Evolutionary conservation across 2,329 filamentous ascomycete species (phyloP), one percentile per base, ranked within the genome.

Genomic region (Penicillium decumbens): DNA sequence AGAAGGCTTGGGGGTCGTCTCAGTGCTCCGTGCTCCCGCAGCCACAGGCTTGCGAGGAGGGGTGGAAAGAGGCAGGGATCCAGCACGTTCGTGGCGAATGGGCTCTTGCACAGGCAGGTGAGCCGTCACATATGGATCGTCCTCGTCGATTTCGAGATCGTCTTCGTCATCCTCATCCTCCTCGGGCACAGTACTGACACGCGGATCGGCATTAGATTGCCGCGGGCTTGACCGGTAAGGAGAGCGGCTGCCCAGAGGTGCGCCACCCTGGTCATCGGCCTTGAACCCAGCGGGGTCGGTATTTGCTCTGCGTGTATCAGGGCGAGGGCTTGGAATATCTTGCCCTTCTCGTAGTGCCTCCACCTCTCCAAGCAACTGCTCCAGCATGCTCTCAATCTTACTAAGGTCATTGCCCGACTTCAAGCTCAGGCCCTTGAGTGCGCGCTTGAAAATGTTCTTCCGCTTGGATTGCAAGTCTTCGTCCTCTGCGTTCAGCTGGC

Each of bases 391-490:
- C 68, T 93, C 89, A 54, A 96, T 95, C 60, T 89, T 87, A 56
- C 84, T 82, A 44, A 96, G 80, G 61, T 98, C 93, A 62, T 87
- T 92, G 6, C 87, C 84, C 44, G 89, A 92, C 74, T 93, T 95
- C 65, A 87, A 81, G 60, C 89, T 89, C 43, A 98, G 77, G 3
- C 91, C 91, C 67, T 95, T 92, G 43, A 98, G 77, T n/a, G 93
- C 93, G 55, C 92, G 84, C 62, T 87, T 88, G 74, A 97, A 93
- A n/a, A 98, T 81, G 65, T 89, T 95, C 71, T 89, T 88, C 66
- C 89, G 90, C 80, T 96, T 96, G 39, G 80, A 78, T 20, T 85
- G 77, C 35, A 77, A 63, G 40, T 85, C 81, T 28, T 82, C 80
- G 15, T 81, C 79, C 7, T 80, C 77, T 10, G 73, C 67, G 23